Percentiles rank a stretch among this genome's conserved stretches.
Conservation (phyloP, 2,329 filamentous ascomycete genomes). For the Alternaria viburni region DNA sequence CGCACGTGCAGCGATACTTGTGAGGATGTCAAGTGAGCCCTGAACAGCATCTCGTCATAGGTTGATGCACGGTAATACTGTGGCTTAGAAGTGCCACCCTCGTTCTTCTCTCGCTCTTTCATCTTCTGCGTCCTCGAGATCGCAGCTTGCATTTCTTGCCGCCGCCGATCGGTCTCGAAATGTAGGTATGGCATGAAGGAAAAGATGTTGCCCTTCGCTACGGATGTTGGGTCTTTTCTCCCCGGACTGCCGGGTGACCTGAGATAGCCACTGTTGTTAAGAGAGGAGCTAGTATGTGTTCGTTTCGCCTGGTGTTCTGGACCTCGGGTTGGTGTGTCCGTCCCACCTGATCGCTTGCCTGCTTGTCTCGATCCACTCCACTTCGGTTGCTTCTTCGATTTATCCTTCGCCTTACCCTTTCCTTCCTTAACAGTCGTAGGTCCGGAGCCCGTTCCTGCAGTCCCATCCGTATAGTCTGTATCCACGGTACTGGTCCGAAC, state of each 20-base stretch:
- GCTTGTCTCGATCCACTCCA: constrained; percentile 35
- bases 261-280: constrained; percentile 35
- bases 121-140: constrained; percentile 50
- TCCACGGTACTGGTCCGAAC: constrained; percentile 38
- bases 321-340: constrained; percentile 36
- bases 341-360: constrained; percentile 32
- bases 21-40: constrained; percentile 55
- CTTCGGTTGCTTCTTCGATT: constrained; percentile 39
- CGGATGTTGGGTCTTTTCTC: constrained; percentile 40
- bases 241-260: constrained; percentile 46
- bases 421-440: constrained; percentile 29
- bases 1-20: constrained; percentile 63
- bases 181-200: constrained; percentile 70
- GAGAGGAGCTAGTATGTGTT: constrained; percentile 27
- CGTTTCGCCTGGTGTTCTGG: constrained; percentile 30
- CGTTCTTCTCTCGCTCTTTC: constrained; percentile 26
- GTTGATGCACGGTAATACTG: constrained; percentile 32
- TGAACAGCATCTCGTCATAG: constrained; percentile 56
- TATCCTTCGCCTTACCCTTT: constrained; percentile 39
- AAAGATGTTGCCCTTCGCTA: constrained; percentile 47
- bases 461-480: constrained; percentile 44
- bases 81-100: constrained; percentile 24
- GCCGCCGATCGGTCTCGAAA: constrained; percentile 64
- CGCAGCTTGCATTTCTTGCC: constrained; percentile 63
- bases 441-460: constrained; percentile 28